Percentiles rank a stretch among this genome's conserved stretches.
phyloP scores from a whole-genome alignment of 2,329 filamentous ascomycete genomes.

The Septoria linicola region DNA sequence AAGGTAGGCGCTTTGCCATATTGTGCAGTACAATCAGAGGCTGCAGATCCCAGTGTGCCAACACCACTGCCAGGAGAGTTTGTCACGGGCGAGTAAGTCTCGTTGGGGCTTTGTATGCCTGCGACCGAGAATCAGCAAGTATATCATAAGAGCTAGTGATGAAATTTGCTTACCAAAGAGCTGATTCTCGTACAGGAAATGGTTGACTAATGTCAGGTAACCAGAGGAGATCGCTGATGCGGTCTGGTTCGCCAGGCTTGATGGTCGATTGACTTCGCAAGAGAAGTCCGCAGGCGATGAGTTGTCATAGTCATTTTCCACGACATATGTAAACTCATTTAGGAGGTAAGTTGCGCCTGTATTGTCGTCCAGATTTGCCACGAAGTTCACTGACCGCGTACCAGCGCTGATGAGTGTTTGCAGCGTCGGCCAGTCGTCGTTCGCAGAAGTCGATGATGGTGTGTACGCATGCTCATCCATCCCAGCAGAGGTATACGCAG shows the following conservation, averaged over 20 bases:
- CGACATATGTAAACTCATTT: conserved; percentile 43
- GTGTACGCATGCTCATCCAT: conserved; percentile 47
- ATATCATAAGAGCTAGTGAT: not conserved
- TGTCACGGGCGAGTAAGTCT: conserved; percentile 40
- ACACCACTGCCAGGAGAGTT: conserved; percentile 44
- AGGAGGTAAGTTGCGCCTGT: conserved; percentile 74
- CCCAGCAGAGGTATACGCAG: conserved; percentile 53
- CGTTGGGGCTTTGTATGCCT: conserved; percentile 44
- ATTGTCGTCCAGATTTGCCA: conserved; percentile 80
- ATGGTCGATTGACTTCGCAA: conserved; percentile 23
- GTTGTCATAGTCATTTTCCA: conserved; percentile 47
- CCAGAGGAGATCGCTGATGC: conserved; percentile 18
- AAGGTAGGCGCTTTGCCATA: conserved; percentile 45
- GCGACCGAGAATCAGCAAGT: not conserved
- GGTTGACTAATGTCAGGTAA: conserved; percentile 50
- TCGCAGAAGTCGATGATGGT: conserved; percentile 34
- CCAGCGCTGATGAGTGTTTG: conserved; percentile 66
- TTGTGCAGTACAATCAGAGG: conserved; percentile 39
- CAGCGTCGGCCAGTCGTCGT: conserved; percentile 77
- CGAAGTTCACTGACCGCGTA: conserved; percentile 57
- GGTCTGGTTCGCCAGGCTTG: conserved; percentile 21
- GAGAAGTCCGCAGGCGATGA: conserved; percentile 34
- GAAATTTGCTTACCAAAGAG: conserved; percentile 32
- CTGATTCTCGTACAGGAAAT: conserved; percentile 48
- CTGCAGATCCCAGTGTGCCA: conserved; percentile 48